Base-by-base conservation (phyloP, 495 filamentous ascomycete genomes). In the Articulospora tetracladia region DNA sequence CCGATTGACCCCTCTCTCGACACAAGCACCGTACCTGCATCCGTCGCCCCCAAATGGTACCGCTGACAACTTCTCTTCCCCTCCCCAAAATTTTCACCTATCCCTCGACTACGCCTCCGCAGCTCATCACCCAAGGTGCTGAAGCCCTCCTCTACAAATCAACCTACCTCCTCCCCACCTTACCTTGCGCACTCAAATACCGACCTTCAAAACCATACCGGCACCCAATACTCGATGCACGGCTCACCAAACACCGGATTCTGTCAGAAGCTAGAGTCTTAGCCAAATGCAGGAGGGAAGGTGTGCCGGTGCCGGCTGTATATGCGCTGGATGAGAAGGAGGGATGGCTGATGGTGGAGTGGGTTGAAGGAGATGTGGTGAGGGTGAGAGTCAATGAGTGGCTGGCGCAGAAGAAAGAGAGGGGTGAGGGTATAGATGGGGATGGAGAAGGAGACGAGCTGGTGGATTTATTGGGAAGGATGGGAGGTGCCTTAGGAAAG, bases 301-400 rank as follows among this genome's bases (percentile, higher is more conserved):
- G 91, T 19, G 86, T 96, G 0, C 77, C 69, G 10, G 91, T 95
- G 1, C 92, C 92, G 0, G 89, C 80, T 0, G 83, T 96, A 13
- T 82, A 92, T 60, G 89, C 81, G 20, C 67, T 90, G 48, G 91
- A 94, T 72, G 83, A 86, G 50, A 71, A 70, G 36, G 90, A 90
- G 3, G 95, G 93, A 87, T 96, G 93, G 90, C 70, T 97, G 71
- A 80, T 89, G 73, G 86, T 94, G 81, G 94, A 97, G 75, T 98
- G 90, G 90, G 80, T 97, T 17, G 83, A 83, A 12, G 93, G 93
- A n/a, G 68, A 68, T 10, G 86, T 86, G 23, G 80, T 93, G 24
- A 79, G 87, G 62, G 79, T 81, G 48, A 78, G 82, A 3, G 76
- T 97, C 27, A 88, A 90, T 72, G 72, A 72, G 62, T 87, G 84